These are phyloP conservation scores for Fusarium continuum DNA, from an alignment of 2,329 filamentous ascomycete species.

Conservation along the genomic window DNA sequence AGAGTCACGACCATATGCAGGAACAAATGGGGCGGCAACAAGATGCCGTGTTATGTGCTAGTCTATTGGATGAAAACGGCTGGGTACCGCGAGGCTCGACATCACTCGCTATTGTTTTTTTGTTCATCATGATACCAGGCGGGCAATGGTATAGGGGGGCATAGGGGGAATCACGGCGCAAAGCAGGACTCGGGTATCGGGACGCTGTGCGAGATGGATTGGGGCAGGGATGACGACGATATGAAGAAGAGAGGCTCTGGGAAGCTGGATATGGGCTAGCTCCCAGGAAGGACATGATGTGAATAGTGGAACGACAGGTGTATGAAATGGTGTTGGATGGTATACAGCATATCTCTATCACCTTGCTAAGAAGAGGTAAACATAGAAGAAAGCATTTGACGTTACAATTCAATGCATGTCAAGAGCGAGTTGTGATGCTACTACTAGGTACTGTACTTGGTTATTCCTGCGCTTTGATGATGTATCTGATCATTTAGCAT, in stretches of 20 bases:
- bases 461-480: not conserved
- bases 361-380: slow-evolving; percentile 17
- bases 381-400: slow-evolving; percentile 1
- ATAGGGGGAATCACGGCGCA: slow-evolving; percentile 33
- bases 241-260: slow-evolving; percentile 42
- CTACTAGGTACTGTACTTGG: not conserved
- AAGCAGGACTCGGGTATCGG: slow-evolving; percentile 31
- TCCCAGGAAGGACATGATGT: slow-evolving; percentile 29
- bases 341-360: slow-evolving; percentile 20
- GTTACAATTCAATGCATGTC: not conserved
- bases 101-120: slow-evolving; percentile 38
- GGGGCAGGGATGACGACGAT: slow-evolving; percentile 17
- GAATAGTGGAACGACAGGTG: slow-evolving; percentile 2
- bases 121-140: slow-evolving; percentile 40
- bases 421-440: not conserved
- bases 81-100: slow-evolving; percentile 34
- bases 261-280: slow-evolving; percentile 45
- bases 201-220: slow-evolving; percentile 20
- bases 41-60: slow-evolving; percentile 22
- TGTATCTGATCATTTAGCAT: not conserved
- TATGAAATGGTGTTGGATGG: slow-evolving; percentile 1
- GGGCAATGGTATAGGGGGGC: slow-evolving; percentile 41
- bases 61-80: slow-evolving; percentile 19
- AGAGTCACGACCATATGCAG: slow-evolving; percentile 39
- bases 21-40: slow-evolving; percentile 38